Evolutionary conservation across 2,329 filamentous ascomycete species (phyloP).

Genomic region (Ceratocystis colombiana): DNA sequence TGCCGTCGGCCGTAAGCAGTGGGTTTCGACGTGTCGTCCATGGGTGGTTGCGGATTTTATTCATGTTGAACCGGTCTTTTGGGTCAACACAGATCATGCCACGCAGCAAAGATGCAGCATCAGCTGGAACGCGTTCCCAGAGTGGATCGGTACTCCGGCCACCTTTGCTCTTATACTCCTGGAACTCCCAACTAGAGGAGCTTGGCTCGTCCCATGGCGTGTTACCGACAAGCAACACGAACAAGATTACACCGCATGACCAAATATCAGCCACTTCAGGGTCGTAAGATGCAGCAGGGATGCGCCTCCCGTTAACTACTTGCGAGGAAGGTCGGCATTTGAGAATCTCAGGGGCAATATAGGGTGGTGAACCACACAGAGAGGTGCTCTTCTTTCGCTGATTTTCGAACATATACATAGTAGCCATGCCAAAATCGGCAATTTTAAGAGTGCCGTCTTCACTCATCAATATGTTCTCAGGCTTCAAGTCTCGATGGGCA

Average conservation of each 20-base stretch:
- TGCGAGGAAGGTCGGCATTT: slow-evolving; percentile 36
- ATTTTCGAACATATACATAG: slow-evolving; percentile 83
- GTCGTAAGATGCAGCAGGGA: slow-evolving; percentile 46
- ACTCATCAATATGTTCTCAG: slow-evolving; percentile 88
- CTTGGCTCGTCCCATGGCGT: slow-evolving; percentile 97
- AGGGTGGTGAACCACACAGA: slow-evolving; percentile 90
- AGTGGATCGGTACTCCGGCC: slow-evolving; percentile 77
- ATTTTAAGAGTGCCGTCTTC: slow-evolving; percentile 80
- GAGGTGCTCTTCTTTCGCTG: slow-evolving; percentile 72
- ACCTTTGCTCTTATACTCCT: slow-evolving; percentile 70
- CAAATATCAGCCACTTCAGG: slow-evolving; percentile 85
- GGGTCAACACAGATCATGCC: slow-evolving; percentile 87
- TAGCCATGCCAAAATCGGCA: slow-evolving; percentile 92
- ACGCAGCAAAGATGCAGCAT: slow-evolving; percentile 69
- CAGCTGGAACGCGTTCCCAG: slow-evolving; percentile 66
- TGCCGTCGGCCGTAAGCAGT: slow-evolving; percentile 64
- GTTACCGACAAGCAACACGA: slow-evolving; percentile 88
- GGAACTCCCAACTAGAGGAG: slow-evolving; percentile 74
- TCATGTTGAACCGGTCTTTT: slow-evolving; percentile 66
- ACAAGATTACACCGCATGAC: slow-evolving; percentile 97
- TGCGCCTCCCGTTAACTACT: slow-evolving; percentile 35
- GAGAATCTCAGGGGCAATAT: slow-evolving; percentile 89
- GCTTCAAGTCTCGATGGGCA: slow-evolving; percentile 83
- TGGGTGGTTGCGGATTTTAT: slow-evolving; percentile 77
- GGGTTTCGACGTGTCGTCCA: slow-evolving; percentile 85